Evolutionary conservation across 352 stramenopile species (phyloP), one percentile per base, ranked within the genome.

Genomic region (Phytophthora hibernalis): DNA sequence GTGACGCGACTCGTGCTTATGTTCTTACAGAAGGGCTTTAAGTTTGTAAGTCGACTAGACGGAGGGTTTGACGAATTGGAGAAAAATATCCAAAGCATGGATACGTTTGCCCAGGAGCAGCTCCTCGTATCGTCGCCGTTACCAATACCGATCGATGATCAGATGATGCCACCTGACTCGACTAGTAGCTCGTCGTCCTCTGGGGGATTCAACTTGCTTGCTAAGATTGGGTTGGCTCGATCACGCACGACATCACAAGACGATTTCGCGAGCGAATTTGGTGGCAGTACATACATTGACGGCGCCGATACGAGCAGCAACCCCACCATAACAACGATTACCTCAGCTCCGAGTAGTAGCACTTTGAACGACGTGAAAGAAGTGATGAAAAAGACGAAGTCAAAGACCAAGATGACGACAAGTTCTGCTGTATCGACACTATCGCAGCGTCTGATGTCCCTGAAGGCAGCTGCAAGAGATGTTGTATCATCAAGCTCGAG

Each of bases 21-120:
- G 76, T 96, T 97, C 54, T 66, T 96, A 11, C 84, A 96, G 54
- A 92, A 95, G 10, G 89, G 86, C 0, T 97, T 96, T 45, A 85
- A 93, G 63, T 86, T 94, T 47, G 88, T 97, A 16, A 95, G 89
- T 55, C 82, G 85, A 9, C 64, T 97, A 1, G 83, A 93, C 21
- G 89, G 89, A 18, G 86, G 90, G 0, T 95, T 96, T 54, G 85
- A 92, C 2, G 83, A 91, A 37, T 68, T 97, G n/a, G 87, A 92
- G 44, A 67, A 80, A 16, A 78, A 76, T 43, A 90, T 96, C 21
- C 50, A 76, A 37, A 67, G 56, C 4, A 87, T 93, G 69, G 85
- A 94, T 20, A 38, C 70, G 20, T 91, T 90, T 35, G 54, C 76
- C 0, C 76, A 93, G 47, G 84, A 96, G 30, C 87, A 95, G 20